Base-by-base conservation (phyloP, 192 early-diverging fungal genomes). In the Phlyctochytrium bullatum region DNA sequence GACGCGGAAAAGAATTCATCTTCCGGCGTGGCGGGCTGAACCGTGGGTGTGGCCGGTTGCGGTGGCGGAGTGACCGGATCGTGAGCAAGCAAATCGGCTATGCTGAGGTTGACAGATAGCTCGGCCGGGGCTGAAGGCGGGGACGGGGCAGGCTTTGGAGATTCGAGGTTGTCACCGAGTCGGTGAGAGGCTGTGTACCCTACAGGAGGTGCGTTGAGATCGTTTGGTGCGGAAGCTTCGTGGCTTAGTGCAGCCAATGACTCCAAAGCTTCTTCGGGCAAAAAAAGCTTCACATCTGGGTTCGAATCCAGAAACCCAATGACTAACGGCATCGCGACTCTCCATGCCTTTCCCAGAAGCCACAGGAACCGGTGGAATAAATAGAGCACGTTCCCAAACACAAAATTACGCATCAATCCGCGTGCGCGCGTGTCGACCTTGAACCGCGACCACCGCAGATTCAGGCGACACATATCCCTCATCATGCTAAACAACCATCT, bases 1-100 rank as follows among this genome's bases (percentile, higher is more conserved):
- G 40, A 47, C 40, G 40, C 40, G 6, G 40, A 47, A 47, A 47
- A 47, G 40, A 47, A 47, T 47, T 20, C 40, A 47, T 47, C 40
- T 14, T 47, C 40, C 6, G 6, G 10, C 40, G 6, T 20, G 10
- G 6, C 40, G 40, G 20, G 10, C 6, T 14, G 10, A 47, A 47
- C 40, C 20, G 6, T 20, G 10, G 6, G 6, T 20, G 6, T 47
- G 40, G 40, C 40, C 6, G 40, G 40, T 47, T 14, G 10, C 6
- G 40, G 40, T 20, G 20, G 10, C 40, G 40, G 40, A n/a, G n/a
- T n/a, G 40, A 14, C 40, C 40, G 40, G 40, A 47, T 47, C 40
- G 40, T 47, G 40, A 20, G 40, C 40, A 20, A 47, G 40, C 10
- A 47, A 20, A 20, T 47, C 40, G 6, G 6, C 40, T 14, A 47